Conservation (phyloP, 495 filamentous ascomycete genomes). For the Xylaria scruposa region DNA sequence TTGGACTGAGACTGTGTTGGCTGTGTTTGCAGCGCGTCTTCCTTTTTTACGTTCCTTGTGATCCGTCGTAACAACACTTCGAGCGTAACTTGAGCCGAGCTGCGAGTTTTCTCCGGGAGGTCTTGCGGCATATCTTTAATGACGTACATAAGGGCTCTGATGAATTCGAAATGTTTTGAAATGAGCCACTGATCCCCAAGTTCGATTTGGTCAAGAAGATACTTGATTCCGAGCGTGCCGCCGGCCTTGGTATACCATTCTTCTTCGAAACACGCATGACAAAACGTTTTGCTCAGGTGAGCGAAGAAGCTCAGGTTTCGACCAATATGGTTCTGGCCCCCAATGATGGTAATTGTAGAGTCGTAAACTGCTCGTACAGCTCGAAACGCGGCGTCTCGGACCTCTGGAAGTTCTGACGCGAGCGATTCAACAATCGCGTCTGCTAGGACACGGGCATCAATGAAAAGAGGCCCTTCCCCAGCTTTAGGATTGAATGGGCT, state of each 20-base stretch:
- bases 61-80: conserved; percentile 77
- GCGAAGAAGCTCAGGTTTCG: conserved; percentile 77
- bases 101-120: conserved; percentile 83
- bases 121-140: conserved; percentile 97
- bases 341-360: conserved; percentile 81
- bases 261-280: conserved; percentile 93
- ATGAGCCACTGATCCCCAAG: conserved; percentile 84
- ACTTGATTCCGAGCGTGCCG: conserved; percentile 85
- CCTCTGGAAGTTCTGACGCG: conserved; percentile 76
- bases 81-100: conserved; percentile 80
- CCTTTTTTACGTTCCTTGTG: conserved; percentile 74
- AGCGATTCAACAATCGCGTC: conserved; percentile 88
- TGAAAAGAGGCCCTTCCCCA: conserved; percentile 83
- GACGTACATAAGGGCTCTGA: conserved; percentile 87
- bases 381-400: conserved; percentile 83
- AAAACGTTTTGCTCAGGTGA: conserved; percentile 79
- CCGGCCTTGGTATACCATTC: conserved; percentile 98
- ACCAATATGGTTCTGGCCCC: conserved; percentile 68
- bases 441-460: conserved; percentile 85
- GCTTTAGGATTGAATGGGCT: conserved; percentile 81
- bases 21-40: conserved; percentile 65
- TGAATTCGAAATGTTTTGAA: conserved; percentile 81
- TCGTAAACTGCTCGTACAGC: conserved; percentile 79
- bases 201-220: conserved; percentile 78
- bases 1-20: conserved; percentile 41